Evolutionary conservation across 495 filamentous ascomycete species (phyloP), one percentile per base, ranked within the genome.

Genomic region (Penicillium malachiteum): DNA sequence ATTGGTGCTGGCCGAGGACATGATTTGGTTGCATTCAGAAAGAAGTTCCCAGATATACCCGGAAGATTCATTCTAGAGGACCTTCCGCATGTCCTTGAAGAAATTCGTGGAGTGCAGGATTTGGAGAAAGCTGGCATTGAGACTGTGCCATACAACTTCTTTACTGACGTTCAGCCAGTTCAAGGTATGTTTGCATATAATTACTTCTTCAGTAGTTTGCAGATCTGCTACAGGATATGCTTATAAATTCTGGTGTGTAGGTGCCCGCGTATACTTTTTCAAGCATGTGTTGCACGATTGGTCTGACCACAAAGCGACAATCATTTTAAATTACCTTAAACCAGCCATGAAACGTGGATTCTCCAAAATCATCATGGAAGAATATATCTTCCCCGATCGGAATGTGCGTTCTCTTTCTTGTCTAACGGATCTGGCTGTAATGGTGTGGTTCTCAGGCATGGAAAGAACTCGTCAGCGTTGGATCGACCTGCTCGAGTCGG

Each of bases 281-380:
- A 75, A 77, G 16, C 64, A 69, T 30, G 62, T 82, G 14, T 52
- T 83, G 8, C 77, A 81, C 40, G 77, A 81, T 59, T 80, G 75
- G 73, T 67, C 70, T 1, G 76, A 81, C 46, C 71, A 78, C 16
- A 62, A 63, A 37, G 71, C 67, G 17, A 45, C 54, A 3, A 54
- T 52, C 33, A 76, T 82, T 9, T 63, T 83, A 3, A 49, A 55
- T 1, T 52, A 68, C 45, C 57, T 77, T 17, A 58, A 47, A n/a
- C 38, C 54, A 2, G 71, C 73, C 21, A 26, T 26, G 21, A 26
- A 26, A 26, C 21, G 21, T 26, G 21, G 21, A 26, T 26, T 2
- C 21, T 26, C 21, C 21, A 77, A 71, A 55, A 50, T 79, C 2
- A 56, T 79, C 7, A 54, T 76, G 10, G 64, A 78, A 12, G 75